Evolutionary conservation across 768 basidiomycete species (phyloP).

Genomic region (Macrolepiota fuliginosa): DNA sequence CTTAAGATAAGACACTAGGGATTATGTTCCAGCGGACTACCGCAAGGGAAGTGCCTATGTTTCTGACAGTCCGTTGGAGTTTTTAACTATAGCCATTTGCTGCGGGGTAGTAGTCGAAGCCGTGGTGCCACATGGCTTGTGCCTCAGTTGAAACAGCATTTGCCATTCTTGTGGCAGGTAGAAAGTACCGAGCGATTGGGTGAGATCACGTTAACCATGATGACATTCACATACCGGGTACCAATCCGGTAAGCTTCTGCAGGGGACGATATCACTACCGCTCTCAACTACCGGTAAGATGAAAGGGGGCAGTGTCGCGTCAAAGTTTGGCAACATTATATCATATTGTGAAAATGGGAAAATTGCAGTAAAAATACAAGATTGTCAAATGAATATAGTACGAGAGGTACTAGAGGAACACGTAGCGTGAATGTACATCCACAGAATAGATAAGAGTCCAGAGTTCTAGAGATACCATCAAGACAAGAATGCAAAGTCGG

Average conservation of each 20-base stretch:
- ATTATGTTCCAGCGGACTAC: neutral
- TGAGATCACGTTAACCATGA: neutral
- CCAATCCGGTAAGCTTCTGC: neutral
- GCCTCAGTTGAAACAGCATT: neutral
- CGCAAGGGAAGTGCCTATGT: neutral
- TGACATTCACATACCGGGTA: neutral
- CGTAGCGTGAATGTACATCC: constrained; percentile 5
- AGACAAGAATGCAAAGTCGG: neutral
- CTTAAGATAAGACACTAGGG: neutral
- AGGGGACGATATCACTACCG: neutral
- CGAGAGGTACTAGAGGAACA: neutral
- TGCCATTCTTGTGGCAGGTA: neutral
- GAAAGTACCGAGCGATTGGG: neutral
- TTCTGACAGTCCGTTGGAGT: neutral
- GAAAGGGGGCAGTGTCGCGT: neutral
- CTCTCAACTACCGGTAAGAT: neutral
- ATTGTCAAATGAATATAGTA: constrained; percentile 4
- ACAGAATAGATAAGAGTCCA: constrained; percentile 8
- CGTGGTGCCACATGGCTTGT: neutral
- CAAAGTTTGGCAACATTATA: neutral
- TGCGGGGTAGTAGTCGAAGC: neutral
- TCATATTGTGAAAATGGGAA: neutral
- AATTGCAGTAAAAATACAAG: constrained; percentile 9
- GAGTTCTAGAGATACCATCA: constrained; percentile 9
- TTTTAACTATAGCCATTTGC: neutral